Conservation (phyloP, 2,329 filamentous ascomycete species). For the Nigrospora sphaerica region DNA sequence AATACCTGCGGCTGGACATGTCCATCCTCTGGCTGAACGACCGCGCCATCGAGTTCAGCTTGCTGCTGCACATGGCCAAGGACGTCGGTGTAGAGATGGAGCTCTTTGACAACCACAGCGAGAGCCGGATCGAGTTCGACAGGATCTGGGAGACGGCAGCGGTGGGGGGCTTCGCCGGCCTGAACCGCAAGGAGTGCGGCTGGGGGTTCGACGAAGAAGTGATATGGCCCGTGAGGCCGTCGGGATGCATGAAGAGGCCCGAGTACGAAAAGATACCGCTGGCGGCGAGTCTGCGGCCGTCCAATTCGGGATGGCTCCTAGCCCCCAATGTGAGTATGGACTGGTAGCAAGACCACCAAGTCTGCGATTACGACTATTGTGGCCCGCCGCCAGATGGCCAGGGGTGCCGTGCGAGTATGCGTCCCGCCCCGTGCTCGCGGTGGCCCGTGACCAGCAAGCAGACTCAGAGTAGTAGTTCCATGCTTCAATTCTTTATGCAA, state of each 20-base stretch:
- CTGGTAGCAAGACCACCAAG: too few relatives aligned
- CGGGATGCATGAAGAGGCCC: conserved; percentile 5
- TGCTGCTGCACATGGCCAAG: background rate
- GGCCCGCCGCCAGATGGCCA: too few relatives aligned
- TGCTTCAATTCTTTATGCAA: too few relatives aligned
- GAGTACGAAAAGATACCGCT: background rate
- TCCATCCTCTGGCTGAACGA: background rate
- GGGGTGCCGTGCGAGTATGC: too few relatives aligned
- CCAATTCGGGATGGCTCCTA: too few relatives aligned
- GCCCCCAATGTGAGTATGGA: too few relatives aligned
- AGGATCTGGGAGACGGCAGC: background rate
- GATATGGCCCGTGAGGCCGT: conserved; percentile 1
- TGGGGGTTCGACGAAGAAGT: conserved; percentile 5
- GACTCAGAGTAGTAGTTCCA: too few relatives aligned
- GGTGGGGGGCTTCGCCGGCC: background rate
- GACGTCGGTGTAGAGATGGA: background rate
- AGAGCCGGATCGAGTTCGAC: background rate
- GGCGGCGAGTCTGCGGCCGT: too few relatives aligned
- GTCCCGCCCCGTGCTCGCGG: too few relatives aligned
- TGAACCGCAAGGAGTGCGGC: background rate
- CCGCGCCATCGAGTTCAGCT: background rate
- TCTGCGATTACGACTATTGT: too few relatives aligned
- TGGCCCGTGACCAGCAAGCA: too few relatives aligned
- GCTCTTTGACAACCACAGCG: conserved; percentile 4
- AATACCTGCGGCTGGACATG: conserved; percentile 1